Evolutionary conservation across 345 rosid species (phyloP).

Genomic region (Leavenworthia alabamica): DNA sequence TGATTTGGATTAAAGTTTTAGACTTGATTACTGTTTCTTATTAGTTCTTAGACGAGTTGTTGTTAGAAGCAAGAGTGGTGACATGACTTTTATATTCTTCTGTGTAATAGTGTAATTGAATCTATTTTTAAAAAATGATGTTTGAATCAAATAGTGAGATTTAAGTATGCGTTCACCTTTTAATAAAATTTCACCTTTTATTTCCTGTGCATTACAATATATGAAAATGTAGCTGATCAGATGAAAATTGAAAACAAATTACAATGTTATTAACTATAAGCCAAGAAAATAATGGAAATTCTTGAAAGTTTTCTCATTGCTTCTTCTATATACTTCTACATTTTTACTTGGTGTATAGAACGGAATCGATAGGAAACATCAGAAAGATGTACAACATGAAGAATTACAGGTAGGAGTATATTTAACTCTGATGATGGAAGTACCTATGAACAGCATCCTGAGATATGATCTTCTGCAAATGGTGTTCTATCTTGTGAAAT

Average conservation of each 20-base stretch:
- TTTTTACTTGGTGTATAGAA: slow-evolving; percentile 16
- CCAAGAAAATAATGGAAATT: slow-evolving; percentile 14
- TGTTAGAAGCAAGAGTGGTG: too few relatives aligned
- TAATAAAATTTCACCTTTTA: neutral
- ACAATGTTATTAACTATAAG: slow-evolving; percentile 14
- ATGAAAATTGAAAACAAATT: slow-evolving; percentile 4
- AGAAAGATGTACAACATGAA: slow-evolving; percentile 21
- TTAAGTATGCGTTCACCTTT: too few relatives aligned
- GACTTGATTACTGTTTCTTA: neutral
- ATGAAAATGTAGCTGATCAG: slow-evolving; percentile 4
- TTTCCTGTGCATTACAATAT: neutral
- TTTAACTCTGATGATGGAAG: slow-evolving; percentile 12
- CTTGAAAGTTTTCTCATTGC: slow-evolving; percentile 18
- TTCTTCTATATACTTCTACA: slow-evolving; percentile 21
- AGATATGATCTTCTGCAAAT: slow-evolving; percentile 12
- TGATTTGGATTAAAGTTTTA: neutral
- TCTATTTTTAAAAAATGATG: too few relatives aligned
- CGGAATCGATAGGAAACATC: neutral
- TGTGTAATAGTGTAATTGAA: too few relatives aligned
- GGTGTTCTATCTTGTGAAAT: slow-evolving; percentile 10
- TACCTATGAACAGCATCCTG: slow-evolving; percentile 16
- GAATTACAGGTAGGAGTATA: slow-evolving; percentile 17
- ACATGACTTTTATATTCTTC: too few relatives aligned
- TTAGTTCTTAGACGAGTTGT: neutral
- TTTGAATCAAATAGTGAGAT: too few relatives aligned